Base-by-base conservation (phyloP, 352 stramenopile genomes). In the Elongisporangium anandrum region DNA sequence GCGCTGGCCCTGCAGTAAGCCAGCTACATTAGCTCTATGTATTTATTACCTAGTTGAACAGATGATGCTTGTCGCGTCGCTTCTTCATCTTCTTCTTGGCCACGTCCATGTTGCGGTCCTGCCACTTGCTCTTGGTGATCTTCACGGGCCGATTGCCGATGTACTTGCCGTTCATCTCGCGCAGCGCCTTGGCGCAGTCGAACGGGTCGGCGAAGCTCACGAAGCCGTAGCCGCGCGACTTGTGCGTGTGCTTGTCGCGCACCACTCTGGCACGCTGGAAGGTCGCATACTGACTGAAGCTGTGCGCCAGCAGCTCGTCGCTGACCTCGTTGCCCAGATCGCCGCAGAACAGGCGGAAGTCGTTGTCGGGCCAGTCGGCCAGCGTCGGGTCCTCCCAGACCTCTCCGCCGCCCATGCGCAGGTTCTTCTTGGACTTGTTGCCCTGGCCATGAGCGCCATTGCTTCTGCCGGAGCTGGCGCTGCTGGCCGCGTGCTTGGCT, bases 91-190 rank as follows among this genome's bases (percentile, higher is more conserved):
- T 96, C 72, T 96, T 94, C 49, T 75, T 84, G 38, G 94, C 88
- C 12, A 93, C 78, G 65, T 97, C 92, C 45, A 96, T 87, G 66
- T 98, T 95, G 54, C 93, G 85, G 45, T 99, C 94, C 67, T 98
- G 85, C 92, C 93, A 98, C 69, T 97, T 96, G 77, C 90, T 97
- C 54, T 97, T 91, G 67, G 90, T 96, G 29, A 99, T 83, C 69
- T 98, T 97, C 29, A 98, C 97, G 0, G 94, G 95, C 12, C 95
- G 81, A 24, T 93, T 95, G 34, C 92, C 92, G 66, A 98, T 92
- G 81, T 97, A 99, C 64, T 96, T 97, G 58, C 96, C 92, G 76
- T 98, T 97, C 92, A 98, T 98, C 74, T 99, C 95, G 29, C 95
- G 75, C 63, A 99, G 81, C 8, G 95, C 95, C 53, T 94, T 95